Evolutionary conservation across 148 eudicot species (phyloP), one percentile per base, ranked within the genome.

Genomic region (Camellia lanceoleosa): DNA sequence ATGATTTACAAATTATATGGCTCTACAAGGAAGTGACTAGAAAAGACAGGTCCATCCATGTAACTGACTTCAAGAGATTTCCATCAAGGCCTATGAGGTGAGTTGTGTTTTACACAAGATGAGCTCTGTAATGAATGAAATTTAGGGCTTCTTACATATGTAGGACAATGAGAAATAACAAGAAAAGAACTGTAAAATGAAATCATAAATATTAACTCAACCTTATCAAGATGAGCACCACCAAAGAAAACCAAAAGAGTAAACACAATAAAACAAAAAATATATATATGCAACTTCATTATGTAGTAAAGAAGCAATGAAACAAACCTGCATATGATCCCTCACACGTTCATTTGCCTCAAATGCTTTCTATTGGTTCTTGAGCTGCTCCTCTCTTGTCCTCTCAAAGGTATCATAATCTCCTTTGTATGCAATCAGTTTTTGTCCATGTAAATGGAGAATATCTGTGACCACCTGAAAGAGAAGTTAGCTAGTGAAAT

Each of bases 391-490:
- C 62, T 88, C 98, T 56, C 98, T 80, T 55, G 98, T 91, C 87
- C 90, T 95, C 87, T 93, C 98, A 89, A 95, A 95, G 74, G 89
- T 87, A 79, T 95, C 98, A 82, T 93, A 93, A 71, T 95, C 76
- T 64, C 98, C 97, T 85, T 91, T 93, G 69, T 85, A 23, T 23
- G 23, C 23, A 23, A 23, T 23, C 23, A 23, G 23, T 23, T 23
- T 23, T 23, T 23, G 23, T 23, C 23, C 23, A 23, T 23, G 23
- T 23, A 23, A 23, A 23, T 23, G 23, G 23, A 23, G 23, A 23
- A 95, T 90, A 88, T 95, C 98, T 71, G 97, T 95, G 85, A 93
- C 97, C 43, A 95, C 98, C 98, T 95, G 88, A 61, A 89, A 82
- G 42, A 80, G 63, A 52, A 74, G 76, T 77, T 77, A 77, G 52